Evolutionary conservation across 2,329 filamentous ascomycete species (phyloP).

Genomic region (Endoconidiophora polonica): DNA sequence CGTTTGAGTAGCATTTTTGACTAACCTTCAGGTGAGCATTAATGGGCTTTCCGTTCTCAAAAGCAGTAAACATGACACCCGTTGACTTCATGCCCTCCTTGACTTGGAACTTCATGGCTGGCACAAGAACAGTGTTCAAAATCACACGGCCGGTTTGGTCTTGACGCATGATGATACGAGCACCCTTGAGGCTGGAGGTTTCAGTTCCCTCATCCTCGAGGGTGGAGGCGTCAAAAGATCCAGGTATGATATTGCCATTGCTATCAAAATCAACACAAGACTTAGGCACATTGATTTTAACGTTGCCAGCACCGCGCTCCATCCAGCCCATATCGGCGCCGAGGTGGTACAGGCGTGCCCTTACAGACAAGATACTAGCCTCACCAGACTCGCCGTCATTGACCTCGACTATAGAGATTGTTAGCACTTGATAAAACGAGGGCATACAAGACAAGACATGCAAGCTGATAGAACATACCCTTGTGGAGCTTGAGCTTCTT

Average conservation of each 20-base stretch:
- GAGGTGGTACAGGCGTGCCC: conserved; percentile 74
- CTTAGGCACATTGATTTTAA: conserved; percentile 66
- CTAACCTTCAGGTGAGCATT: conserved; percentile 45
- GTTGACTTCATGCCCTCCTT: conserved; percentile 57
- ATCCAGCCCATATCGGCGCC: conserved; percentile 64
- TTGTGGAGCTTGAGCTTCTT: conserved; percentile 52
- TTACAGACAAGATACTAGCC: conserved; percentile 53
- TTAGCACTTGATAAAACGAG: neutral
- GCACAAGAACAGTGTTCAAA: conserved; percentile 67
- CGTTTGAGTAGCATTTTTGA: conserved; percentile 9
- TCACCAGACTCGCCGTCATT: conserved; percentile 83
- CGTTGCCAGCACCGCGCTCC: conserved; percentile 67
- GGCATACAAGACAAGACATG: neutral
- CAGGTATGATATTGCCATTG: conserved; percentile 29
- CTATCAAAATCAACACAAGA: conserved; percentile 39
- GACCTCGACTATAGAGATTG: conserved; percentile 35
- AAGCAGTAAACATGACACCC: conserved; percentile 48
- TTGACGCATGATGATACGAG: conserved; percentile 76
- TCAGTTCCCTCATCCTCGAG: conserved; percentile 19
- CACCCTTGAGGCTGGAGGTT: conserved; percentile 26
- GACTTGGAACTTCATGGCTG: conserved; percentile 63
- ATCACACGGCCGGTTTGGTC: conserved; percentile 78
- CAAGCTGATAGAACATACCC: conserved; percentile 32
- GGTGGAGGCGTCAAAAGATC: conserved; percentile 38
- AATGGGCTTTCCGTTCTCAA: conserved; percentile 39